Evolutionary conservation across 225 moss, liverwort and hornwort genomes (phyloP).

Genomic region (Anthoceros angustus): DNA sequence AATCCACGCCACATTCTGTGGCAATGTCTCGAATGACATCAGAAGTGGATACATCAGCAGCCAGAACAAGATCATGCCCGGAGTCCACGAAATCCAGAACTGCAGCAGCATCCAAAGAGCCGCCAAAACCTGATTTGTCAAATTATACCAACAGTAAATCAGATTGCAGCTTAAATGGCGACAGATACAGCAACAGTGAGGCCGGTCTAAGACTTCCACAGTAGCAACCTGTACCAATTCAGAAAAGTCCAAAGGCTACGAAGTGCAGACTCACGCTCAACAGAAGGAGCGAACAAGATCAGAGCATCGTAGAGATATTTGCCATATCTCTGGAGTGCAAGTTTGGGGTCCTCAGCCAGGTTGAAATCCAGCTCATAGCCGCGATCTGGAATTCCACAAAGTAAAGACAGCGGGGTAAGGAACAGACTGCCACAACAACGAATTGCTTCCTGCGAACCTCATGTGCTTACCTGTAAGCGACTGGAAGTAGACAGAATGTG

Average conservation of each 20-base stretch:
- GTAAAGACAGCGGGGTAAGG: neutral
- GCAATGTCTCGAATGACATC: conserved; percentile 83
- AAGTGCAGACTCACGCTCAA: conserved; percentile 34
- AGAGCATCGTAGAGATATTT: conserved; percentile 82
- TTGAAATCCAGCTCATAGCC: conserved; percentile 82
- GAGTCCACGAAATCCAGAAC: conserved; percentile 79
- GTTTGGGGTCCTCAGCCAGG: conserved; percentile 57
- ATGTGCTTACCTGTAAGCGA: conserved; percentile 35
- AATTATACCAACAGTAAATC: neutral
- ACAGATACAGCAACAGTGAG: neutral
- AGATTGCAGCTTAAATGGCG: too few species aligned
- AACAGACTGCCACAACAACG: neutral
- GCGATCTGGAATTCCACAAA: conserved; percentile 24
- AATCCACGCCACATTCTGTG: conserved; percentile 91
- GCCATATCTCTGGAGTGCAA: conserved; percentile 68
- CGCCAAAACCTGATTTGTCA: conserved; percentile 49
- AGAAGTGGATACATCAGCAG: conserved; percentile 66
- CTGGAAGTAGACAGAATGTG: conserved; percentile 71
- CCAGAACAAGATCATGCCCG: conserved; percentile 87
- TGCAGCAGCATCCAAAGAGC: conserved; percentile 52
- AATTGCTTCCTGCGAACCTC: neutral
- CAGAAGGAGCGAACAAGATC: conserved; percentile 76
- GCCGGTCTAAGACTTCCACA: neutral
- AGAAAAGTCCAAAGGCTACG: too few species aligned
- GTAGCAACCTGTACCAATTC: neutral